A percentile compares a stretch with the other conserved stretches of the same genome.
These are phyloP conservation scores for Leishmania major DNA, from an alignment of 208 protist genomes.

Conservation along the genomic window DNA sequence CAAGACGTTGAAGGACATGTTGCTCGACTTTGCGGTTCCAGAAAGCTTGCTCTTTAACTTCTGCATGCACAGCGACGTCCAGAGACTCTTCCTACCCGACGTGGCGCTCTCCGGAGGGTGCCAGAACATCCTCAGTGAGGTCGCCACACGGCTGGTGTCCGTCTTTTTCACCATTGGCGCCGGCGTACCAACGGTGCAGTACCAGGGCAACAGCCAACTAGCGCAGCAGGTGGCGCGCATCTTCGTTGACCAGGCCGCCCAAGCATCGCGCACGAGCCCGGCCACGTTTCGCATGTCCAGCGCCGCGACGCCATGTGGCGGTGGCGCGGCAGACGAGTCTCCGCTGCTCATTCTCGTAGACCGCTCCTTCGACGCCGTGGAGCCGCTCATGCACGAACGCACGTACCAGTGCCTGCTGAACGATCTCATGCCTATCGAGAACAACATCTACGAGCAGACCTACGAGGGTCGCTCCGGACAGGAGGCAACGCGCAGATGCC, in stretches of 20 bases:
- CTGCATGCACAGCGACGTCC: slow-evolving; percentile 52
- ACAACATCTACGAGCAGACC: slow-evolving; percentile 63
- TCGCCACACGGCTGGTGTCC: slow-evolving; percentile 51
- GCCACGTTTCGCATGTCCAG: slow-evolving; percentile 41
- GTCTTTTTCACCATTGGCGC: slow-evolving; percentile 67
- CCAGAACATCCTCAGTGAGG: slow-evolving; percentile 50
- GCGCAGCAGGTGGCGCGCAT: slow-evolving; percentile 47
- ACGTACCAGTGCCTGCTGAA: slow-evolving; percentile 86
- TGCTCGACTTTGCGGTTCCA: slow-evolving; percentile 66
- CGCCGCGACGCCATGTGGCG: slow-evolving; percentile 12
- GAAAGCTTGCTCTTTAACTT: slow-evolving; percentile 78
- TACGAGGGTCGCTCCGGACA: slow-evolving; percentile 49
- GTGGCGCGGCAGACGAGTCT: slow-evolving; percentile 19
- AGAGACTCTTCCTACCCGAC: slow-evolving; percentile 48
- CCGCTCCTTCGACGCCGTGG: slow-evolving; percentile 73
- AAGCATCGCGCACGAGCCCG: slow-evolving; percentile 28
- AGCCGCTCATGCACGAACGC: slow-evolving; percentile 82
- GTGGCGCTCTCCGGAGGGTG: slow-evolving; percentile 33
- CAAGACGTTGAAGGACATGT: slow-evolving; percentile 63
- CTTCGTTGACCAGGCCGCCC: slow-evolving; percentile 46
- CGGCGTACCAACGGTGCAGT: slow-evolving; percentile 65
- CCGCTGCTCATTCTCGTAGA: slow-evolving; percentile 84
- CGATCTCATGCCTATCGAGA: slow-evolving; percentile 71
- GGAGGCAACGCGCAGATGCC: slow-evolving; percentile 39
- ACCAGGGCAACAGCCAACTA: slow-evolving; percentile 57